Evolutionary conservation across 306 rosid species (phyloP).

Genomic region (Rosa chinensis): DNA sequence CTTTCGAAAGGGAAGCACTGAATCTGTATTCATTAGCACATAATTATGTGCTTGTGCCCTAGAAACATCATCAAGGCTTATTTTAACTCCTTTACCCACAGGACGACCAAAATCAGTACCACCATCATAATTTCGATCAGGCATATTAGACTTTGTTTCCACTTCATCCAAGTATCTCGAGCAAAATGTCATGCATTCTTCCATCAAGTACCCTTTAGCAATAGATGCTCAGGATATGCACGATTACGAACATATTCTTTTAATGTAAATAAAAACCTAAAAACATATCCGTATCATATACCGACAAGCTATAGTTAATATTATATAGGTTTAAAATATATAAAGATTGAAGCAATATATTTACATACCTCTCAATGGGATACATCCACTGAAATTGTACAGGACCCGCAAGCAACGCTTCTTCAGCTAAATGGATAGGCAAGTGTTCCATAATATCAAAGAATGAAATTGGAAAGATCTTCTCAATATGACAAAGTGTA

Average conservation of each 20-base stretch:
- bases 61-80: background rate
- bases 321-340: too few species aligned
- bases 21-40: too few species aligned
- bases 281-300: background rate
- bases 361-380: background rate
- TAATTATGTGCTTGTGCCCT: too few species aligned
- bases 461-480: background rate
- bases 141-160: background rate
- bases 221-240: background rate
- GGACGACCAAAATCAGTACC: background rate
- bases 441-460: background rate
- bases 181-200: background rate
- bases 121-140: background rate
- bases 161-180: background rate
- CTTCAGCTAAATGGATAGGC: slow-evolving; percentile 1
- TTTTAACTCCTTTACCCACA: background rate
- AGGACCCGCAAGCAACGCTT: background rate
- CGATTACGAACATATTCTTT: background rate
- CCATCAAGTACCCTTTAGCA: background rate
- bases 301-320: too few species aligned
- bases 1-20: too few species aligned
- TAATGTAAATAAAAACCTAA: background rate
- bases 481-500: too few species aligned
- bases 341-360: too few species aligned
- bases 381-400: background rate